These are phyloP conservation scores for Plasmodium chabaudi DNA, from an alignment of 169 alveolate species.

Conservation along the genomic window DNA sequence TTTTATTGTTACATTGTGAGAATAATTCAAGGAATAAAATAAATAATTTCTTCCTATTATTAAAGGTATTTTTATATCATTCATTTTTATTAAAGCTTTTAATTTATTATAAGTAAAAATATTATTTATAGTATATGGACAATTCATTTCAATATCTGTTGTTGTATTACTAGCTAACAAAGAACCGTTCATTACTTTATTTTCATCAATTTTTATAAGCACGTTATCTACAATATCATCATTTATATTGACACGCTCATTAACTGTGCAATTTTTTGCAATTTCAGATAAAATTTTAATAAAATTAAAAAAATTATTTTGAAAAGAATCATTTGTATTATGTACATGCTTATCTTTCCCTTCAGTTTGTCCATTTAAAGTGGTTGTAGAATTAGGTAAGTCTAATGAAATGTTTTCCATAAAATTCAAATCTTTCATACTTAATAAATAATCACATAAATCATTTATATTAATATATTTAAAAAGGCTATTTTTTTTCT, in stretches of 20 bases:
- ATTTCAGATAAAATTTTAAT: slow-evolving; percentile 25
- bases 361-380: not conserved
- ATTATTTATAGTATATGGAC: not conserved
- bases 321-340: not conserved
- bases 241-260: slow-evolving; percentile 49
- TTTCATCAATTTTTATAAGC: slow-evolving; percentile 37
- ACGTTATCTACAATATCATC: slow-evolving; percentile 66
- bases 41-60: slow-evolving; percentile 69
- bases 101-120: slow-evolving; percentile 35
- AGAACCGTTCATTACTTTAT: slow-evolving; percentile 38
- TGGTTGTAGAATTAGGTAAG: not conserved
- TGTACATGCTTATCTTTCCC: not conserved
- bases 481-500: slow-evolving; percentile 15
- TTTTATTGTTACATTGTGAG: slow-evolving; percentile 64
- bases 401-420: slow-evolving; percentile 7
- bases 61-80: slow-evolving; percentile 57
- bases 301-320: slow-evolving; percentile 9
- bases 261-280: slow-evolving; percentile 19
- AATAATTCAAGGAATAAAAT: slow-evolving; percentile 46
- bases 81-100: slow-evolving; percentile 67
- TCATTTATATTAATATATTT: slow-evolving; percentile 45
- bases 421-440: slow-evolving; percentile 10
- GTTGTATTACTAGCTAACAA: slow-evolving; percentile 24
- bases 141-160: not conserved
- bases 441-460: slow-evolving; percentile 21